phyloP scores from a whole-genome alignment of 371 early-diverging fungal genomes.

The Mortierella sp. region DNA sequence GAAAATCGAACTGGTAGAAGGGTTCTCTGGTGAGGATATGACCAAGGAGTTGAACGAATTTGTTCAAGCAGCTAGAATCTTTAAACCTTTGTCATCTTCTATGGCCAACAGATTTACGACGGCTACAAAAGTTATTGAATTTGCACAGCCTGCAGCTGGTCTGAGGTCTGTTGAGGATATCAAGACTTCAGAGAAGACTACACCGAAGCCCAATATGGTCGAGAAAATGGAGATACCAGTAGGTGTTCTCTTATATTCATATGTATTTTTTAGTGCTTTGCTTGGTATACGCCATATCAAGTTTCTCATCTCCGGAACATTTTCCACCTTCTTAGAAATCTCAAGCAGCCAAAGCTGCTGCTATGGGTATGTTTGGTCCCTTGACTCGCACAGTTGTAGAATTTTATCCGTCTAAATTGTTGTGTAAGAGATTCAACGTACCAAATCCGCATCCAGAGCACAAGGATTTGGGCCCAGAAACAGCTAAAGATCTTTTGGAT shows the following conservation, averaged over 20 bases:
- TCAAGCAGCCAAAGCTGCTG: constrained; percentile 75
- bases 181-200: constrained; percentile 52
- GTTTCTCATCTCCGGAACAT: neutral
- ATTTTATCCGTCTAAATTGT: constrained; percentile 77
- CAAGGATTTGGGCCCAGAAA: constrained; percentile 56
- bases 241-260: neutral
- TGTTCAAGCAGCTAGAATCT: constrained; percentile 85
- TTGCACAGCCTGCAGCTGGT: constrained; percentile 64
- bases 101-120: constrained; percentile 88
- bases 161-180: constrained; percentile 64
- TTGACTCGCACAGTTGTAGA: constrained; percentile 73
- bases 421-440: constrained; percentile 89
- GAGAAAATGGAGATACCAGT: constrained; percentile 39
- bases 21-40: constrained; percentile 65
- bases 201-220: constrained; percentile 1
- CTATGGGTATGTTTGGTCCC: constrained; percentile 81
- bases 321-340: constrained; percentile 44
- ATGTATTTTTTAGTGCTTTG: neutral
- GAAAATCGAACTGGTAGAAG: constrained; percentile 56
- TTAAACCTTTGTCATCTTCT: constrained; percentile 78
- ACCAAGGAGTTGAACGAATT: constrained; percentile 85
- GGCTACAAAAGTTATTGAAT: constrained; percentile 54
- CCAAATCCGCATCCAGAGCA: constrained; percentile 79
- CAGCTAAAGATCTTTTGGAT: constrained; percentile 56
- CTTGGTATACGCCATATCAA: neutral